These are phyloP conservation scores for Andrographis paniculata DNA, from an alignment of 305 asterid species.

Conservation along the genomic window DNA sequence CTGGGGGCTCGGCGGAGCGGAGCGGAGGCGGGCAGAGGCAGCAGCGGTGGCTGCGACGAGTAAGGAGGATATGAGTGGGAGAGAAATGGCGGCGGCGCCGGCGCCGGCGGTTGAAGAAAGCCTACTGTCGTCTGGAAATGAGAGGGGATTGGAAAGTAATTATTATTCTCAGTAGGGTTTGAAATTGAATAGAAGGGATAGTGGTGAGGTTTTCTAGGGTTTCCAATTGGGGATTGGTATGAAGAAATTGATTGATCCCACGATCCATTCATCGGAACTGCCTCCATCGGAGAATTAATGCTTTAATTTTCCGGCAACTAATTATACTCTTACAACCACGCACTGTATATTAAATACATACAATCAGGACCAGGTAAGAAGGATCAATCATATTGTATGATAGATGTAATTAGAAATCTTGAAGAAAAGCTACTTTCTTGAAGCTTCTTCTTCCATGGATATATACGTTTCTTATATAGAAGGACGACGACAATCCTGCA, in stretches of 20 bases:
- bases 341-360: no score
- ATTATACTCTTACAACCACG: no score
- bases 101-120: neutral
- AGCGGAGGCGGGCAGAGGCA: slow-evolving; percentile 29
- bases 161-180: neutral
- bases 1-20: no score
- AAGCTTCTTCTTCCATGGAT: no score
- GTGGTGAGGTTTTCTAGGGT: slow-evolving; percentile 10
- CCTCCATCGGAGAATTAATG: no score
- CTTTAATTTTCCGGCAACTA: no score
- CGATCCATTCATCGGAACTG: neutral
- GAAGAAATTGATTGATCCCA: neutral
- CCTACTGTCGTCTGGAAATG: neutral
- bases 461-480: no score
- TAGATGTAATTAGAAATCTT: no score
- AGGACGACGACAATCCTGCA: no score
- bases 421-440: no score
- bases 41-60: slow-evolving; percentile 28
- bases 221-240: slow-evolving; percentile 12
- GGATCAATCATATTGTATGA: no score
- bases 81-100: slow-evolving; percentile 5
- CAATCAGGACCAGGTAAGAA: no score
- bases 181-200: neutral
- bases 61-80: slow-evolving; percentile 25
- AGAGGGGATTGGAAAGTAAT: neutral